A percentile compares a stretch with the other conserved stretches of the same genome.
Evolutionary conservation across 257 asterid genomes (phyloP).

Genomic region (Scutellaria baicalensis): DNA sequence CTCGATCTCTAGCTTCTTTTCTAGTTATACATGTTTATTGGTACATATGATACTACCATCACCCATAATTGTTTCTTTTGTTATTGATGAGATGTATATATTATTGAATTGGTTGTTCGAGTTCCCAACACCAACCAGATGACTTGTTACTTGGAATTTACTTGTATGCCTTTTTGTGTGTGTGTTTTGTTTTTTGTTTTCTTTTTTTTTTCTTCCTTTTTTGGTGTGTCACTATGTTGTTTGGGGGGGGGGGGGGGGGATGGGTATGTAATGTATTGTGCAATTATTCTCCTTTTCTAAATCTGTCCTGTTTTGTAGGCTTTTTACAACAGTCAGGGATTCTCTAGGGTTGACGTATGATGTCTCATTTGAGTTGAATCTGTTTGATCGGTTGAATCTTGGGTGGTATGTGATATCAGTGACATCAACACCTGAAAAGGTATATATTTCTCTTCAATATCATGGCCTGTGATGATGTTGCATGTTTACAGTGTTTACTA

Average conservation of each 20-base stretch:
- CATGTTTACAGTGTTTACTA: slow-evolving; percentile 12
- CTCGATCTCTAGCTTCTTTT: no score
- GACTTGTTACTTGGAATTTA: background rate
- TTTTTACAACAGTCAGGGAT: slow-evolving; percentile 95
- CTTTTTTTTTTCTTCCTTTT: background rate
- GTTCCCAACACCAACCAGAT: background rate
- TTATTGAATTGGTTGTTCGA: background rate
- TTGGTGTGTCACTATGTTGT: no score
- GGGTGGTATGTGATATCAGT: slow-evolving; percentile 99
- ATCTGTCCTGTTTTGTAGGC: slow-evolving; percentile 39
- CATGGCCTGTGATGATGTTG: background rate
- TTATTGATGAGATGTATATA: background rate
- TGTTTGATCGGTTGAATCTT: slow-evolving; percentile 92
- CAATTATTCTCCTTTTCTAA: background rate
- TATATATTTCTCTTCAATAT: slow-evolving; percentile 14
- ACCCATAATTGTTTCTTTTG: no score
- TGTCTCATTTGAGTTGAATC: slow-evolving; percentile 94
- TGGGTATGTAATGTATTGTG: background rate
- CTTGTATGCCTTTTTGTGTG: background rate
- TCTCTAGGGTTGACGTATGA: slow-evolving; percentile 98
- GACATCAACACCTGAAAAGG: slow-evolving; percentile 98
- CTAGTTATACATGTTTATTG: background rate
- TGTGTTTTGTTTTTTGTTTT: background rate
- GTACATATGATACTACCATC: background rate
- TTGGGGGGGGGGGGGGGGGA: background rate